Evolutionary conservation across 2,329 filamentous ascomycete genomes (phyloP).

Genomic region (Pseudohalonectria lignicola): DNA sequence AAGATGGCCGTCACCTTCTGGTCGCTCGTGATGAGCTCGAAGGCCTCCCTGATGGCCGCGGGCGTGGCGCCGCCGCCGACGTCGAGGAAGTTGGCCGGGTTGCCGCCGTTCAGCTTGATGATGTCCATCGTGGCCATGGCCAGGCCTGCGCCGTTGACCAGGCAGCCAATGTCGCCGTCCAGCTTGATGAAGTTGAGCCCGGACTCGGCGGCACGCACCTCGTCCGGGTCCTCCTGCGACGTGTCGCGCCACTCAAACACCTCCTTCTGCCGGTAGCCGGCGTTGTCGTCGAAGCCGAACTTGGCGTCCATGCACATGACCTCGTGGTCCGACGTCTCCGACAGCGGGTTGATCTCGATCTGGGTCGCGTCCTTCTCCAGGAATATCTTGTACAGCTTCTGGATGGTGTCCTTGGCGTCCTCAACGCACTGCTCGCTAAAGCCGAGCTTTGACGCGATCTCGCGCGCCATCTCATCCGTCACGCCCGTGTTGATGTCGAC

Average conservation of each 20-base stretch:
- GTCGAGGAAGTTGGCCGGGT: conserved; percentile 96
- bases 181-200: conserved; percentile 99
- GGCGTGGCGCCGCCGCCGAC: conserved; percentile 96
- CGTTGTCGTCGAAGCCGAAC: conserved; percentile 97
- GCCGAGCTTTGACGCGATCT: conserved; percentile 83
- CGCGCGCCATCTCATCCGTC: conserved; percentile 85
- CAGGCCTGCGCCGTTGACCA: conserved; percentile 97
- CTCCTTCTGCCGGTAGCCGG: conserved; percentile 96
- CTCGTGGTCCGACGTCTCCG: conserved; percentile 95
- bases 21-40: conserved; percentile 97
- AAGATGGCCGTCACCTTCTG: conserved; percentile 98
- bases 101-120: conserved; percentile 97
- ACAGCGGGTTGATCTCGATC: conserved; percentile 99
- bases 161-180: conserved; percentile 96
- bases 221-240: conserved; percentile 91
- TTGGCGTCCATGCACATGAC: conserved; percentile 99
- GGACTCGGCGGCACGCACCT: conserved; percentile 90
- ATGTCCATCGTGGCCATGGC: conserved; percentile 99
- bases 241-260: conserved; percentile 89
- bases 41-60: conserved; percentile 91
- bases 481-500: conserved; percentile 92
- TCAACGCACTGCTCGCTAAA: conserved; percentile 98
- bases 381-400: conserved; percentile 99
- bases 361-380: conserved; percentile 97
- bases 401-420: conserved; percentile 89